Percentiles rank a stretch among this genome's conserved stretches.
Evolutionary conservation across 2,329 filamentous ascomycete species (phyloP).

Genomic region (Trichothecium sympodiale): DNA sequence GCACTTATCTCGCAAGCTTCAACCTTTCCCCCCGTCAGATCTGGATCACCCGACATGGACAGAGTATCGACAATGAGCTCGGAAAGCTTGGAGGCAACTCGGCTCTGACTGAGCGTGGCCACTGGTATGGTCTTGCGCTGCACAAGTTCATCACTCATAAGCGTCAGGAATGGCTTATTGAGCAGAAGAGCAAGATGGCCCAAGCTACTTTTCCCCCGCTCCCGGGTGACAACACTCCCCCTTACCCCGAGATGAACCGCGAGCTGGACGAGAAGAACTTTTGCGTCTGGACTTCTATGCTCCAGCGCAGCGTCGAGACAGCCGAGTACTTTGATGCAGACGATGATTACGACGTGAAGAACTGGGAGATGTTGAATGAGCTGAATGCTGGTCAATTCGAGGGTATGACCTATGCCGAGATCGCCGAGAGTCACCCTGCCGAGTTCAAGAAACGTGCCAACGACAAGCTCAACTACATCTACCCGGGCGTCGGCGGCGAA

Average conservation of each 20-base stretch:
- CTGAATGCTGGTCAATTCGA: slow-evolving; percentile 89
- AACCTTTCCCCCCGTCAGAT: slow-evolving; percentile 92
- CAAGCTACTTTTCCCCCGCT: slow-evolving; percentile 78
- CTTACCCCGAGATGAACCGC: slow-evolving; percentile 73
- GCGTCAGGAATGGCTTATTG: slow-evolving; percentile 68
- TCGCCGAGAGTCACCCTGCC: slow-evolving; percentile 63
- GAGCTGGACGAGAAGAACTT: slow-evolving; percentile 76
- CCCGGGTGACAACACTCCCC: slow-evolving; percentile 84
- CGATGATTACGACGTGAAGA: slow-evolving; percentile 91
- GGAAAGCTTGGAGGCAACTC: slow-evolving; percentile 91
- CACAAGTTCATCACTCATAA: slow-evolving; percentile 76
- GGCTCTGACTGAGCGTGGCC: slow-evolving; percentile 68
- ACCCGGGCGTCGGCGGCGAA: slow-evolving; percentile 90
- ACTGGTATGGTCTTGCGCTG: slow-evolving; percentile 67
- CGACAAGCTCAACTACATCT: slow-evolving; percentile 93
- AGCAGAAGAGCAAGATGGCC: slow-evolving; percentile 68
- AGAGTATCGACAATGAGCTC: slow-evolving; percentile 76
- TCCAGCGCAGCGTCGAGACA: slow-evolving; percentile 79
- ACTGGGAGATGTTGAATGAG: slow-evolving; percentile 97
- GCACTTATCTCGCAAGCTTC: slow-evolving; percentile 93
- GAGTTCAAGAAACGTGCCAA: slow-evolving; percentile 70
- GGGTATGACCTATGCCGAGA: slow-evolving; percentile 88
- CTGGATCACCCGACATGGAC: slow-evolving; percentile 93
- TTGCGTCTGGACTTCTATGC: slow-evolving; percentile 97
- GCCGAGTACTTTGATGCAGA: slow-evolving; percentile 81